Evolutionary conservation across 176 grass and related monocot genomes (phyloP).

Genomic region (Hordeum marinum): DNA sequence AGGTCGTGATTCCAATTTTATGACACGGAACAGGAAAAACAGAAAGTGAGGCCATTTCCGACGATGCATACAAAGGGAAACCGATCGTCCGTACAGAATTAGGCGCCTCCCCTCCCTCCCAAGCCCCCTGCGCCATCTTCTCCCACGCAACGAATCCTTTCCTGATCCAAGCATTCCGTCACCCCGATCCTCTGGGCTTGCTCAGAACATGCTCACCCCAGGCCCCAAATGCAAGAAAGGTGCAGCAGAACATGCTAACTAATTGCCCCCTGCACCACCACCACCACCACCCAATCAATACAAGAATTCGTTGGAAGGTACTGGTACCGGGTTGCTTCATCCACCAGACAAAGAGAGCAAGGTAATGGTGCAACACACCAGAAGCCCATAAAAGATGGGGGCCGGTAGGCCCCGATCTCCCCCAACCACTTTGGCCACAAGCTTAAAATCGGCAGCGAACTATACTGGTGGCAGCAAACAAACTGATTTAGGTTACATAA

Average conservation of each 20-base stretch:
- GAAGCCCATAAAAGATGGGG: slow-evolving; percentile 33
- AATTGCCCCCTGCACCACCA: neutral
- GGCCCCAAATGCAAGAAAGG: slow-evolving; percentile 20
- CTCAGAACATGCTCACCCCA: slow-evolving; percentile 21
- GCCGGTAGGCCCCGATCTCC: slow-evolving; percentile 18
- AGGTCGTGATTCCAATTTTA: too few relatives aligned
- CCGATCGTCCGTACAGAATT: neutral
- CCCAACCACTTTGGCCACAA: slow-evolving; percentile 36
- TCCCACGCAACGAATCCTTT: slow-evolving; percentile 21
- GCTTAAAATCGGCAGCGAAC: slow-evolving; percentile 26
- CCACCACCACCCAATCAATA: neutral
- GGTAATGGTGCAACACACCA: slow-evolving; percentile 40
- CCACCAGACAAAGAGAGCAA: slow-evolving; percentile 19
- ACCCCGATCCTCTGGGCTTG: slow-evolving; percentile 29
- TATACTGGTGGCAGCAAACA: neutral
- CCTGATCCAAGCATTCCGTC: slow-evolving; percentile 32
- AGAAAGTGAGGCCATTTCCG: too few relatives aligned
- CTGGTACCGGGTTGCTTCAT: slow-evolving; percentile 27
- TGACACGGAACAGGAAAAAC: too few relatives aligned
- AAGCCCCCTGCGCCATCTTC: neutral
- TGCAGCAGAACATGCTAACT: slow-evolving; percentile 21
- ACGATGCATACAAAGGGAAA: neutral
- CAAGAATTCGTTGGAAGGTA: slow-evolving; percentile 1
- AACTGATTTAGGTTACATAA: too few relatives aligned
- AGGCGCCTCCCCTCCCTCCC: slow-evolving; percentile 3